Conservation (phyloP, 2,329 filamentous ascomycete genomes). For the Pochonia chlamydosporia region DNA sequence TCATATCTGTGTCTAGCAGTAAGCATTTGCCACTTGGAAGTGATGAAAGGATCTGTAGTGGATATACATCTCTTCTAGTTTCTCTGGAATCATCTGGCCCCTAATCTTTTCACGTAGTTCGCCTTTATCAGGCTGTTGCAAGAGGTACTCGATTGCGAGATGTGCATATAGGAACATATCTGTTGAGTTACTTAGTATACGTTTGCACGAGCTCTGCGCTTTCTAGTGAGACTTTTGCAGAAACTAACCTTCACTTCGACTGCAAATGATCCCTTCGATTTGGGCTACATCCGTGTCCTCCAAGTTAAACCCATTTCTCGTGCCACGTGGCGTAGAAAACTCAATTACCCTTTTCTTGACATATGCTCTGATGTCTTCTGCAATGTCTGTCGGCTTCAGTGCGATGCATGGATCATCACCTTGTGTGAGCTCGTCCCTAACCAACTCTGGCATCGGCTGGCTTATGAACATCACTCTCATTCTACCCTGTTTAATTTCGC, state of each 20-base stretch:
- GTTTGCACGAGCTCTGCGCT: no score
- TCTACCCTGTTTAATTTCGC: background rate
- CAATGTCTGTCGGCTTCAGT: background rate
- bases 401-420: background rate
- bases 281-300: background rate
- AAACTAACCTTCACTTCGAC: background rate
- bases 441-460: background rate
- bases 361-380: background rate
- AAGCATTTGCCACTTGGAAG: no score
- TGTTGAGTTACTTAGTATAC: conserved; percentile 3
- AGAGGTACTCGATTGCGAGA: conserved; percentile 23
- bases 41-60: no score
- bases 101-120: conserved; percentile 8
- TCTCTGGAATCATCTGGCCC: background rate
- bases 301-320: background rate
- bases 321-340: background rate
- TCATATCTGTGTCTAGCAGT: conserved; percentile 19
- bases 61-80: background rate
- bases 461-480: background rate
- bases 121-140: conserved; percentile 13
- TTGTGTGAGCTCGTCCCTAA: background rate
- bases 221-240: background rate
- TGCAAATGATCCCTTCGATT: background rate
- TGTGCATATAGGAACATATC: conserved; percentile 26
- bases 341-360: background rate